Conservation (phyloP, 352 stramenopile species). For the Globisporangium alternatum region DNA sequence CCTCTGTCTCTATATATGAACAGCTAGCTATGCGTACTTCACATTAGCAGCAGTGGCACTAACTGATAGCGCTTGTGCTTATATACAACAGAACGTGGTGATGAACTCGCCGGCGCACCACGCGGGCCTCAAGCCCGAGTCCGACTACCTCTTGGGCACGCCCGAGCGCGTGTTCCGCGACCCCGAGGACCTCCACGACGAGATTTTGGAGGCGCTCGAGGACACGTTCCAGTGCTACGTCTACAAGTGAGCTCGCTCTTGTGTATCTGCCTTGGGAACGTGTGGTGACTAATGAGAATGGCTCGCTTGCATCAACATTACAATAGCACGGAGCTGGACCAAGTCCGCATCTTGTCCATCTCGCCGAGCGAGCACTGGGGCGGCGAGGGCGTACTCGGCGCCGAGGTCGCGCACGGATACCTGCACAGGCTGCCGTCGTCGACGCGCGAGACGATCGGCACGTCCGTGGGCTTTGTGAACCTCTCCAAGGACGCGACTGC, state of each 20-base stretch:
- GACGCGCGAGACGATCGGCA: conserved; percentile 51
- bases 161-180: conserved; percentile 85
- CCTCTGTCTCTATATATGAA: neutral
- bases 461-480: conserved; percentile 79
- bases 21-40: too few species aligned
- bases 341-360: conserved; percentile 92
- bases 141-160: conserved; percentile 96
- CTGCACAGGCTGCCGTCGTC: conserved; percentile 91
- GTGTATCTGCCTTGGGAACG: neutral
- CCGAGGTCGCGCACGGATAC: conserved; percentile 95
- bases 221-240: conserved; percentile 96
- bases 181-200: conserved; percentile 85
- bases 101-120: conserved; percentile 86
- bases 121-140: conserved; percentile 83
- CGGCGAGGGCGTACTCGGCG: conserved; percentile 90
- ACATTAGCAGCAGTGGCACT: neutral
- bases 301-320: neutral
- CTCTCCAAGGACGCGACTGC: conserved; percentile 64
- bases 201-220: conserved; percentile 90
- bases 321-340: conserved; percentile 81
- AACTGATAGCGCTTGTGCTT: neutral
- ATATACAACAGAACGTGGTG: conserved; percentile 65
- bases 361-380: conserved; percentile 83
- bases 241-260: conserved; percentile 83
- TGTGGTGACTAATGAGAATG: too few species aligned